A percentile compares a stretch with the other conserved stretches of the same genome.
phyloP scores from a whole-genome alignment of 768 basidiomycete genomes.

The Boletus speciosus region DNA sequence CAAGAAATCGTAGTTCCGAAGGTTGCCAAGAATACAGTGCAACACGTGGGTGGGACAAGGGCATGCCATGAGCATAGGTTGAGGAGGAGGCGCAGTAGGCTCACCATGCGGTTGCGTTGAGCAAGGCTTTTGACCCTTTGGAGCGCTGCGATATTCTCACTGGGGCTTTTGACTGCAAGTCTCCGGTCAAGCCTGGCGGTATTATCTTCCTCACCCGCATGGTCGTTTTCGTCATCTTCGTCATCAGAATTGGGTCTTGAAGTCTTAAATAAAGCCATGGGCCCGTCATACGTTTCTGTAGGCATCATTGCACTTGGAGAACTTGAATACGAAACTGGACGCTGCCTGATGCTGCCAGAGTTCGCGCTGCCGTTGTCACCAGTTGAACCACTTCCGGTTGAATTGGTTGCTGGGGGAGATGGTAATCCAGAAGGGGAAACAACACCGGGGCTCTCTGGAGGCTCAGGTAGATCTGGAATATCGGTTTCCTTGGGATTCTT shows the following conservation, averaged over 20 bases:
- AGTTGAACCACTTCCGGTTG: conserved; percentile 76
- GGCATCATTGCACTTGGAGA: conserved; percentile 35
- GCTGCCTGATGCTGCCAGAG: conserved; percentile 39
- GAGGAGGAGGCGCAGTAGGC: conserved; percentile 29
- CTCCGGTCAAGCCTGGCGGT: conserved; percentile 51
- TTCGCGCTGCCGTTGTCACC: conserved; percentile 51
- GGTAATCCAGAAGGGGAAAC: conserved; percentile 66
- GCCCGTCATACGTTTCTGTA: conserved; percentile 39
- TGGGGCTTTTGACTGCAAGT: conserved; percentile 37
- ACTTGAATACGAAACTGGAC: conserved; percentile 27
- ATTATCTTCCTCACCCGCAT: conserved; percentile 58
- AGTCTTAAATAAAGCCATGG: conserved; percentile 25
- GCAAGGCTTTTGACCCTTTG: conserved; percentile 68
- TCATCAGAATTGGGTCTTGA: conserved; percentile 37
- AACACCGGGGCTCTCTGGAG: conserved; percentile 56
- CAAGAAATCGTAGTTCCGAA: conserved; percentile 6
- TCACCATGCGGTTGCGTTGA: conserved; percentile 70
- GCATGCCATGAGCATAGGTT: conserved; percentile 23
- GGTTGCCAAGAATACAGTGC: conserved; percentile 19
- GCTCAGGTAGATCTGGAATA: conserved; percentile 69
- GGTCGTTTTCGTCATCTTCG: conserved; percentile 47
- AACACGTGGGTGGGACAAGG: conserved; percentile 31
- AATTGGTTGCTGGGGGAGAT: conserved; percentile 83
- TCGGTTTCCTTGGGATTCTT: conserved; percentile 36
- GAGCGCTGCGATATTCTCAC: conserved; percentile 56